These are phyloP conservation scores for Ilyonectria sp. DNA, from an alignment of 2,329 filamentous ascomycete species.

Conservation along the genomic window DNA sequence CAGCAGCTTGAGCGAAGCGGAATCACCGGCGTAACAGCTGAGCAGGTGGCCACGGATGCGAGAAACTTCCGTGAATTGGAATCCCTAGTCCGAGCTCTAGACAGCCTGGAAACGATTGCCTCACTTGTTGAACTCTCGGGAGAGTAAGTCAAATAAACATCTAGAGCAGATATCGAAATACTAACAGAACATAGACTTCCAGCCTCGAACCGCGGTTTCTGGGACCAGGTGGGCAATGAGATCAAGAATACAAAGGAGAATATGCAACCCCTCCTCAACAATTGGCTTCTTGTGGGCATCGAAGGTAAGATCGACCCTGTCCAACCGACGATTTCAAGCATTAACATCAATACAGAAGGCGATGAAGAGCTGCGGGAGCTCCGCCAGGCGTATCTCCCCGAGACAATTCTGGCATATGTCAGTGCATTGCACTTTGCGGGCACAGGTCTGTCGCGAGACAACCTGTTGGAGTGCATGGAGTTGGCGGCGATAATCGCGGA, in stretches of 20 bases:
- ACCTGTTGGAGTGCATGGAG: slow-evolving; percentile 89
- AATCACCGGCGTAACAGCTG: slow-evolving; percentile 55
- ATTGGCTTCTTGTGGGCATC: slow-evolving; percentile 72
- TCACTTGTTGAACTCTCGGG: slow-evolving; percentile 66
- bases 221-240: slow-evolving; percentile 67
- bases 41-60: slow-evolving; percentile 67
- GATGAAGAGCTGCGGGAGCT: slow-evolving; percentile 75
- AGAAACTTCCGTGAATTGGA: slow-evolving; percentile 79
- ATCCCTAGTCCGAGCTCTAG: slow-evolving; percentile 74
- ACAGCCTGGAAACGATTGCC: slow-evolving; percentile 78
- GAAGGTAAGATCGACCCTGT: slow-evolving; percentile 63
- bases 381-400: slow-evolving; percentile 85
- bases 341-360: slow-evolving; percentile 61
- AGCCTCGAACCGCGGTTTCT: slow-evolving; percentile 63
- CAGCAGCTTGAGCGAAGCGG: slow-evolving; percentile 54
- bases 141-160: slow-evolving; percentile 61
- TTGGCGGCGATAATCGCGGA: slow-evolving; percentile 83
- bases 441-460: slow-evolving; percentile 80
- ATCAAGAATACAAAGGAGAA: slow-evolving; percentile 69
- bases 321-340: not conserved
- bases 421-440: slow-evolving; percentile 86
- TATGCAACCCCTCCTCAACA: slow-evolving; percentile 74
- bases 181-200: slow-evolving; percentile 53
- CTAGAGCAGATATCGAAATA: not conserved
- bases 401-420: slow-evolving; percentile 87